Evolutionary conservation across 352 stramenopile species (phyloP).

Genomic region (Pythium angustatum): DNA sequence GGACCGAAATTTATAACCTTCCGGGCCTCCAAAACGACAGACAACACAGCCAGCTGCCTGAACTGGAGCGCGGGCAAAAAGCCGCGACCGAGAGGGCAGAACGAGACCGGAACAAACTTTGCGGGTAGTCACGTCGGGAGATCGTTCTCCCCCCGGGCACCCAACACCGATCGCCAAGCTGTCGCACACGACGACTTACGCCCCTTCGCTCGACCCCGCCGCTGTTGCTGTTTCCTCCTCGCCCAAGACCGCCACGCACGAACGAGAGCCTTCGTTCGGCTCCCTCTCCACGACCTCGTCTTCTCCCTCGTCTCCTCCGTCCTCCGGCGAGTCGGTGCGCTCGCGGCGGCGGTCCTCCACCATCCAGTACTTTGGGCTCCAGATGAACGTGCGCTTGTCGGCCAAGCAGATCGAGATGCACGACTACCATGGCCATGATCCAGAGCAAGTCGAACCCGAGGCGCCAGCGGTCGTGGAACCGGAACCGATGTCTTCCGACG

Average conservation of each 20-base stretch:
- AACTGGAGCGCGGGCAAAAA: slow-evolving; percentile 21
- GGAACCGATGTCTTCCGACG: slow-evolving; percentile 15
- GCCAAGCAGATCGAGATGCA: slow-evolving; percentile 30
- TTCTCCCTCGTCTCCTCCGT: slow-evolving; percentile 19
- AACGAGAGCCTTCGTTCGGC: slow-evolving; percentile 3
- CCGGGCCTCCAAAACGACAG: background rate
- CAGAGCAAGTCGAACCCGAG: slow-evolving; percentile 6
- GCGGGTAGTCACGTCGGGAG: slow-evolving; percentile 22
- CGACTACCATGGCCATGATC: slow-evolving; percentile 29
- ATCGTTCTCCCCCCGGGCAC: slow-evolving; percentile 17
- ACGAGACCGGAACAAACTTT: slow-evolving; percentile 22
- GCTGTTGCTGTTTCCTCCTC: background rate
- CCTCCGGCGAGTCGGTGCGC: slow-evolving; percentile 14
- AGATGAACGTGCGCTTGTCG: slow-evolving; percentile 28
- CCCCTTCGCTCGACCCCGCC: slow-evolving; percentile 9
- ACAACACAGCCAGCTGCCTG: slow-evolving; percentile 16
- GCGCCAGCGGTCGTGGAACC: slow-evolving; percentile 9
- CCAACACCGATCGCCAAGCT: slow-evolving; percentile 19
- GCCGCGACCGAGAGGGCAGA: slow-evolving; percentile 8
- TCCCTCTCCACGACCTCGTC: slow-evolving; percentile 22
- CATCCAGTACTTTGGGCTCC: slow-evolving; percentile 35
- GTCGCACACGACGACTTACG: slow-evolving; percentile 11
- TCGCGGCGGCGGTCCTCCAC: slow-evolving; percentile 29
- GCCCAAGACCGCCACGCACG: slow-evolving; percentile 7
- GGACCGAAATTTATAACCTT: slow-evolving; percentile 6